These are phyloP conservation scores for Oryza longistaminata DNA, from an alignment of 176 grass and related monocot genomes.

Conservation along the genomic window DNA sequence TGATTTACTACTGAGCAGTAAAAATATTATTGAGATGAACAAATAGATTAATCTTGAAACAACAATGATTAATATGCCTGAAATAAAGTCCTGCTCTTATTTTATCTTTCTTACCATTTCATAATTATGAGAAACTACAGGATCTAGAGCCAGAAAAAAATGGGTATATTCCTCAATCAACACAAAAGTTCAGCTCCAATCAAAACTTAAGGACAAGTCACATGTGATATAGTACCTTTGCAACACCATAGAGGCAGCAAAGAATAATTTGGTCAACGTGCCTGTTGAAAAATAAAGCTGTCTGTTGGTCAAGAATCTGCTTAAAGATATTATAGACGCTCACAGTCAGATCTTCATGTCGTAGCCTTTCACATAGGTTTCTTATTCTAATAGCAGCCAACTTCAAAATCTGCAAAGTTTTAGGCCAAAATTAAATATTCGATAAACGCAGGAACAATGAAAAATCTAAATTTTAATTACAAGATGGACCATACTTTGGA, in stretches of 20 bases:
- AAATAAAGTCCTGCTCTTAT: too few relatives aligned
- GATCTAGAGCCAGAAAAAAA: not conserved
- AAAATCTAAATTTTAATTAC: constrained; percentile 37
- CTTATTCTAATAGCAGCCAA: constrained; percentile 91
- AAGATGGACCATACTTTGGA: constrained; percentile 58
- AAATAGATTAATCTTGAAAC: not conserved
- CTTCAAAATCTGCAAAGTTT: constrained; percentile 75
- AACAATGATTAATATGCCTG: not conserved
- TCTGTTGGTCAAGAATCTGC: constrained; percentile 73
- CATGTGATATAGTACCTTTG: constrained; percentile 62
- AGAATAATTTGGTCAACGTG: constrained; percentile 92
- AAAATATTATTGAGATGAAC: not conserved
- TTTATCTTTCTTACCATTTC: not conserved
- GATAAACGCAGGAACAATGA: constrained; percentile 14
- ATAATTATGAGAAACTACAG: not conserved
- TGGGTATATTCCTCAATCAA: not conserved
- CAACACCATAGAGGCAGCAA: constrained; percentile 92
- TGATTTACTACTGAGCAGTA: not conserved
- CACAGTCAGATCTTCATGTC: constrained; percentile 63
- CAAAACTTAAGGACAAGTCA: not conserved
- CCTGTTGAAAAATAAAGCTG: constrained; percentile 84
- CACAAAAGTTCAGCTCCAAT: not conserved
- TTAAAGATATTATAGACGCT: constrained; percentile 72
- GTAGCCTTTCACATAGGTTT: constrained; percentile 85
- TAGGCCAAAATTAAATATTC: constrained; percentile 30